Conservation (phyloP, 805 yeast genomes). For the Candida quercuum region DNA sequence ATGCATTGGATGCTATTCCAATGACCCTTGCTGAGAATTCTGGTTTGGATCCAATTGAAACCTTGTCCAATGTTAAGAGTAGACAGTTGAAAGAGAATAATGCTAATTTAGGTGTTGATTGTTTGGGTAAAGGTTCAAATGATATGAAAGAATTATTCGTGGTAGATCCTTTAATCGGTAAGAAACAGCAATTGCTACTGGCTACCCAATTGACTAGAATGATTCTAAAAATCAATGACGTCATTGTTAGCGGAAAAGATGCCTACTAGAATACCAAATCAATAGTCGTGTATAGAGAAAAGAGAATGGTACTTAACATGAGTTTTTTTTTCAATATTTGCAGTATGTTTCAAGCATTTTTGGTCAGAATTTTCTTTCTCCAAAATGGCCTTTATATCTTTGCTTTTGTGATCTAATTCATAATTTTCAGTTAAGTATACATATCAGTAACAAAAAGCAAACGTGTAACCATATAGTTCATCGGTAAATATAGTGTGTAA, state of each 20-base stretch:
- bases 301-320: no score
- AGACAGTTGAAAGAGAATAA: conserved; percentile 72
- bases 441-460: neutral
- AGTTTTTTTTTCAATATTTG: no score
- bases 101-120: conserved; percentile 85
- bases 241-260: conserved; percentile 84
- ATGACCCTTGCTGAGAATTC: conserved; percentile 96
- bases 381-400: no score
- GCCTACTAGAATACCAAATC: conserved; percentile 37
- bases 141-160: conserved; percentile 94
- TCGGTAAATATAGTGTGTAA: no score
- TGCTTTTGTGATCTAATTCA: no score
- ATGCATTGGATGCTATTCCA: conserved; percentile 87
- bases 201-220: conserved; percentile 98
- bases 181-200: conserved; percentile 88
- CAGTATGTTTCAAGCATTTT: no score
- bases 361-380: no score
- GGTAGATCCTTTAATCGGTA: conserved; percentile 95
- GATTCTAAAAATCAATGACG: conserved; percentile 96
- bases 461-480: neutral
- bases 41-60: conserved; percentile 90
- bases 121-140: conserved; percentile 80
- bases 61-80: conserved; percentile 77
- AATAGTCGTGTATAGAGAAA: neutral
- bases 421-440: no score